These are phyloP conservation scores for Cladosporium sp. DNA, from an alignment of 2,329 filamentous ascomycete species.

Conservation along the genomic window DNA sequence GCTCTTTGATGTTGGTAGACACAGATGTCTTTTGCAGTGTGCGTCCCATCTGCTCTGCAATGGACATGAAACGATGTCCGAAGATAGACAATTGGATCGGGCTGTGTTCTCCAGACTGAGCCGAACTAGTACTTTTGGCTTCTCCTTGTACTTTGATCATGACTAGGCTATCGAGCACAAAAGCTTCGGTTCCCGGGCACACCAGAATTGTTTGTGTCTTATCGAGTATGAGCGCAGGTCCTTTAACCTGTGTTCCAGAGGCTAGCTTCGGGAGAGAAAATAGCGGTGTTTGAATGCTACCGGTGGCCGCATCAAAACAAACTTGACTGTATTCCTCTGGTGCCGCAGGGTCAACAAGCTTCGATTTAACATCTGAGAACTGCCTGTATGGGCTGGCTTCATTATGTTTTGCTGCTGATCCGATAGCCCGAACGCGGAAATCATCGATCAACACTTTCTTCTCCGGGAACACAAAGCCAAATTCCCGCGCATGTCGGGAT, in stretches of 20 bases:
- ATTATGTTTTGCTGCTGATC: constrained; percentile 13
- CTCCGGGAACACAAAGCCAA: constrained; percentile 35
- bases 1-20: constrained; percentile 45
- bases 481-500: constrained; percentile 36
- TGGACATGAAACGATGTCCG: constrained; percentile 54
- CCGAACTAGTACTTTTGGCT: constrained; percentile 16
- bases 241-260: constrained; percentile 20
- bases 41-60: constrained; percentile 56
- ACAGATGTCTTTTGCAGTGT: constrained; percentile 53
- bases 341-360: background rate
- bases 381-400: background rate
- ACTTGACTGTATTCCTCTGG: constrained; percentile 16
- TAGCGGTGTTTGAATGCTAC: too few species aligned
- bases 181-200: constrained; percentile 33
- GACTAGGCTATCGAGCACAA: constrained; percentile 34
- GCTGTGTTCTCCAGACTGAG: constrained; percentile 31
- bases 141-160: constrained; percentile 34
- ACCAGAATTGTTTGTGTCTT: constrained; percentile 45
- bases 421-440: constrained; percentile 27
- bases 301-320: too few species aligned
- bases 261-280: constrained; percentile 23
- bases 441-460: constrained; percentile 38
- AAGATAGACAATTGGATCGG: constrained; percentile 53
- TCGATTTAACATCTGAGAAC: background rate
- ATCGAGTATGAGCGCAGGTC: constrained; percentile 33